These are phyloP conservation scores for Sporisorium graminicola DNA, from an alignment of 1,284 basidiomycete species.

Conservation along the genomic window DNA sequence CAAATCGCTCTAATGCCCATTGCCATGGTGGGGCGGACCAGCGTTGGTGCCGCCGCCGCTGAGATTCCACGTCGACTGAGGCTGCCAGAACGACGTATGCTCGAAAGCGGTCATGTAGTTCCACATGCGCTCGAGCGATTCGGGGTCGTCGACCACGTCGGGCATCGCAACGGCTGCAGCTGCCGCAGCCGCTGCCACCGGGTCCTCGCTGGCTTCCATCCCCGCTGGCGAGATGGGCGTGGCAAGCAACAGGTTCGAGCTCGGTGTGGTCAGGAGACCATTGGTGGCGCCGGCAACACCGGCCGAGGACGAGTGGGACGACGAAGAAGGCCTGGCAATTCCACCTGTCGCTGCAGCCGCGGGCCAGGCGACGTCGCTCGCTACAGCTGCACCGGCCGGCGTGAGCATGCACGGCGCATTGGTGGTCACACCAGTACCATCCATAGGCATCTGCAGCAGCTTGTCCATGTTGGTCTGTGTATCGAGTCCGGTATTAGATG, in stretches of 20 bases:
- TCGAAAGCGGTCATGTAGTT: slow-evolving; percentile 54
- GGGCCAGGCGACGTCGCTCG: slow-evolving; percentile 19
- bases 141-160: slow-evolving; percentile 39
- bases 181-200: slow-evolving; percentile 5
- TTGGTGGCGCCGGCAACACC: slow-evolving; percentile 13
- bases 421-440: slow-evolving; percentile 10
- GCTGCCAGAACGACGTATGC: slow-evolving; percentile 50
- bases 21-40: slow-evolving; percentile 6
- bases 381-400: slow-evolving; percentile 12
- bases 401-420: slow-evolving; percentile 23
- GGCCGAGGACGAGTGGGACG: slow-evolving; percentile 11
- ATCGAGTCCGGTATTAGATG: slow-evolving; percentile 15
- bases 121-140: slow-evolving; percentile 52
- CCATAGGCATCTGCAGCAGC: slow-evolving; percentile 31
- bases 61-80: slow-evolving; percentile 47
- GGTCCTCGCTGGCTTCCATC: neutral
- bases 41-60: neutral
- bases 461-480: slow-evolving; percentile 36
- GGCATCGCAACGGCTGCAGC: slow-evolving; percentile 24
- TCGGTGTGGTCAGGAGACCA: slow-evolving; percentile 14
- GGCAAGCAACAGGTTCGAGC: slow-evolving; percentile 22
- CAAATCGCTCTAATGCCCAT: neutral
- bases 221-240: slow-evolving; percentile 19
- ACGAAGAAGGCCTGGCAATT: slow-evolving; percentile 12
- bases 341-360: neutral